Evolutionary conservation across 2,329 filamentous ascomycete genomes (phyloP), one percentile per base, ranked within the genome.

Genomic region (Whalleya microplaca): DNA sequence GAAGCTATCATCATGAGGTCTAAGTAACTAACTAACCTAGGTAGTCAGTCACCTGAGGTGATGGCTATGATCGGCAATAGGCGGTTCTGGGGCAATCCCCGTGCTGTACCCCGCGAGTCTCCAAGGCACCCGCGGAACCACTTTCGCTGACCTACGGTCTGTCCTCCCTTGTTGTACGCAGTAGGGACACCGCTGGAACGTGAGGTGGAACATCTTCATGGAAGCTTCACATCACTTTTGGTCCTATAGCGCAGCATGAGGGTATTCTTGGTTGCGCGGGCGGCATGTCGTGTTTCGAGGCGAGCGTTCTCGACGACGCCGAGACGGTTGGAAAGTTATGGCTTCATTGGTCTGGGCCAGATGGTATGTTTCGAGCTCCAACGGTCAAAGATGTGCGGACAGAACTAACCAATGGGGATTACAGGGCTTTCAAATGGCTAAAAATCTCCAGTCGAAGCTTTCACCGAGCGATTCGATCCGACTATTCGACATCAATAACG

Each of bases 381-480:
- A n/a, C n/a, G n/a, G n/a, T n/a, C n/a, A n/a, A 52, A 41, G 3
- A 21, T 37, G 14, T 23, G 27, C 23, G 14, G n/a, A 42, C n/a
- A 5, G 52, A 44, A 50, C 51, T 59, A 56, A 58, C 21, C 27
- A 20, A 51, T 21, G 2, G 32, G 23, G 10, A 48, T 44, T 20
- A 3, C 42, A 85, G 83, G 84, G 84, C 42, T 85, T 81, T 65
- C 83, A 84, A 74, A 86, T 86, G 84, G 84, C 83, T 59, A 82
- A 79, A 72, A 86, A 86, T 68, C 78, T 86, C 3, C 83, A 84
- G 69, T 75, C 80, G 29, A 85, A 84, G 69, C 75, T 86, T 32
- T 67, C 74, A 23, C 73, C 81, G 1, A 73, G 68, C 43, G 83
- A 86, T 69, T 78, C 75, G 44, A 65, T 86, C 44, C 75, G 74